Evolutionary conservation across 768 basidiomycete genomes (phyloP).

Genomic region (Hericium erinaceus): DNA sequence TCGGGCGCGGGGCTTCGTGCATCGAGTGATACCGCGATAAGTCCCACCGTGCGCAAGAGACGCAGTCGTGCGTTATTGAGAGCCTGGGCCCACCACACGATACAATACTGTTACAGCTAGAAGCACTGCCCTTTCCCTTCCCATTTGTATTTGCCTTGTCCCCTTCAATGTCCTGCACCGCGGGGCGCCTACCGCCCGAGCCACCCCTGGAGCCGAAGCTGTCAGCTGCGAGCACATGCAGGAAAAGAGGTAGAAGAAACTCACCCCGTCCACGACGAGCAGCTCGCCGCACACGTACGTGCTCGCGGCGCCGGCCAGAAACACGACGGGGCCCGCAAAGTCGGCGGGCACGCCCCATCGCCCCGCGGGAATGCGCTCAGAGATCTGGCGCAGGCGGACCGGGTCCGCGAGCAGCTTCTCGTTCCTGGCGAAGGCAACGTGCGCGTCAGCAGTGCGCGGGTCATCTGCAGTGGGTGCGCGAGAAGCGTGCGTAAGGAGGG

Average conservation of each 20-base stretch:
- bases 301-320: slow-evolving; percentile 53
- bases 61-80: too few relatives aligned
- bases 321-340: slow-evolving; percentile 60
- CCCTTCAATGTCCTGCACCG: neutral
- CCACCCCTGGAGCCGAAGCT: slow-evolving; percentile 15
- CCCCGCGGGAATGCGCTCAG: slow-evolving; percentile 60
- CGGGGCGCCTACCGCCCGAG: slow-evolving; percentile 16
- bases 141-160: neutral
- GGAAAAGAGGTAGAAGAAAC: slow-evolving; percentile 18
- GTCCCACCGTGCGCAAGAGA: too few relatives aligned
- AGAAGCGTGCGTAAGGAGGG: neutral
- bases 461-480: neutral
- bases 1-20: too few relatives aligned
- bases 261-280: slow-evolving; percentile 59
- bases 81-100: too few relatives aligned
- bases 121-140: too few relatives aligned
- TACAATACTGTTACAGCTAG: too few relatives aligned
- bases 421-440: slow-evolving; percentile 36
- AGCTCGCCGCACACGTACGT: slow-evolving; percentile 65
- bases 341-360: slow-evolving; percentile 60
- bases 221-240: slow-evolving; percentile 1
- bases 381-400: slow-evolving; percentile 52
- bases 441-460: neutral
- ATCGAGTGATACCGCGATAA: too few relatives aligned
- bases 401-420: slow-evolving; percentile 54